Evolutionary conservation across 2,329 filamentous ascomycete genomes (phyloP), one percentile per base, ranked within the genome.

Genomic region (Fusarium sp.): DNA sequence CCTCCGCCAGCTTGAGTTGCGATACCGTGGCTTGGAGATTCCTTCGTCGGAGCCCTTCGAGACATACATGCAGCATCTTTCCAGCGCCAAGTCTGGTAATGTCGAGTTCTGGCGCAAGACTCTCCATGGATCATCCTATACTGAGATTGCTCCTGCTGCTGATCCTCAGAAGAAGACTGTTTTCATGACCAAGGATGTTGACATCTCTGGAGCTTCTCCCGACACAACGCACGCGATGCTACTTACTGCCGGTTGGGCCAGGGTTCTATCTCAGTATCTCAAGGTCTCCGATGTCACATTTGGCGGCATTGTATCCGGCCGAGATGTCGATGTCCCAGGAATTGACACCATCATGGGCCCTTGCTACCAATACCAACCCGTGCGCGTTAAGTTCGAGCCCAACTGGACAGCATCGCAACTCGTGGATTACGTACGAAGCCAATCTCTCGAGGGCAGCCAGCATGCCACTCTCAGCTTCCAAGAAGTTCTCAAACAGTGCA

Each of bases 1-100:
- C 1, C 77, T 82, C 33, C 73, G 76, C 2, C 78, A 82, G 45
- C 75, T 84, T 27, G 76, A 79, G 3, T 73, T 77, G 4, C 75
- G 79, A 7, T 84, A 84, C 62, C 59, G 70, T 3, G 78, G 76
- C 9, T 32, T 62, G 2, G 70, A 73, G 7, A 37, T 62, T 4
- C 62, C 72, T 2, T 39, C 54, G 1, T 73, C 68, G 1, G 45
- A 67, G 2, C 64, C 68, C 14, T 74, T 74, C n/a, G 57, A 58
- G 7, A 62, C 39, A 15, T 74, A 70, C 15, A 41, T 73, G 3
- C 59, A 66, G 40, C 48, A 69, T 8, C 19, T 71, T 5, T 37
- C 53, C 1, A 48, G 43, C 2, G 27, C 17, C 3, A 69, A 62
- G 20, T 5, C 53, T 1, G 44, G 62, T 1, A 73, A 67, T 7